Evolutionary conservation across 345 rosid genomes (phyloP).

Genomic region (Ceriops tagal): DNA sequence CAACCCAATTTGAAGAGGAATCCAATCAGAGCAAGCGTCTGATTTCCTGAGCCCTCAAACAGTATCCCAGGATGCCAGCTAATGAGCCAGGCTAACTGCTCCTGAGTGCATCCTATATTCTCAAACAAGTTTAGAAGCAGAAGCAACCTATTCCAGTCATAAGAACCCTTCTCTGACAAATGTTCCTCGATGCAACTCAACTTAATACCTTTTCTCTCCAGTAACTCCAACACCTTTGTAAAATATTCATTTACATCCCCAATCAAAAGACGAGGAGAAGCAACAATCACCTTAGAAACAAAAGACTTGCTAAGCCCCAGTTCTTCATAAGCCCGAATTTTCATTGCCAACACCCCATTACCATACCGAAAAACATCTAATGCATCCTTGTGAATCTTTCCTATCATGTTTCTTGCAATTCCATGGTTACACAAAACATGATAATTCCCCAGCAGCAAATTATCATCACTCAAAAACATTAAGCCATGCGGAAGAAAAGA

Average conservation of each 20-base stretch:
- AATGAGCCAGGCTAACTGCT: conserved; percentile 49
- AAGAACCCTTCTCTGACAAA: conserved; percentile 35
- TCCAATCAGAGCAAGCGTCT: conserved; percentile 39
- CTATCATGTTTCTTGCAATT: conserved; percentile 53
- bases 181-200: conserved; percentile 46
- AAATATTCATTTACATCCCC: conserved; percentile 51
- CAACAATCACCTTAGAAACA: conserved; percentile 41
- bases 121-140: conserved; percentile 42
- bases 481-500: conserved; percentile 43
- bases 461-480: conserved; percentile 65
- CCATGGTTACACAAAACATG: conserved; percentile 62
- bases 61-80: conserved; percentile 50
- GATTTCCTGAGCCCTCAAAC: conserved; percentile 51
- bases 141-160: conserved; percentile 56
- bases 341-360: conserved; percentile 44
- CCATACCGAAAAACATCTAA: conserved; percentile 47
- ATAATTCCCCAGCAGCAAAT: conserved; percentile 54
- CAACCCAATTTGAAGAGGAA: conserved; percentile 57
- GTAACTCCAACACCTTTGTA: conserved; percentile 39
- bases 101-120: conserved; percentile 25
- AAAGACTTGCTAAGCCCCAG: conserved; percentile 49
- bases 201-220: conserved; percentile 46
- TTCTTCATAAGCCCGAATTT: conserved; percentile 52
- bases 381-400: conserved; percentile 54
- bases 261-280: conserved; percentile 50